Evolutionary conservation across 768 basidiomycete genomes (phyloP).

Genomic region (Naganishia onofrii): DNA sequence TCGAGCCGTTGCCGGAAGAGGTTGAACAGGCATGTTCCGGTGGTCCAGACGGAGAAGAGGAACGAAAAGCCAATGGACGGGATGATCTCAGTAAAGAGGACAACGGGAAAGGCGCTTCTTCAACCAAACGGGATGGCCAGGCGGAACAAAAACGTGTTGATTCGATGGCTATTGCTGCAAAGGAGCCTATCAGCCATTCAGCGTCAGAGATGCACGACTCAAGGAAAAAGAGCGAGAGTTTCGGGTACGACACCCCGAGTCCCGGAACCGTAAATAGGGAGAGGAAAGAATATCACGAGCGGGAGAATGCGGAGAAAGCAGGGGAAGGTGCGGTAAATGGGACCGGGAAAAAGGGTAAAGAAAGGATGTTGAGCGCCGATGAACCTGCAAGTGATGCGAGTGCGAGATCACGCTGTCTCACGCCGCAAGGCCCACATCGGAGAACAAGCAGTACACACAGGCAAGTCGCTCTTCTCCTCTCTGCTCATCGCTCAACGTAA

Average conservation of each 20-base stretch:
- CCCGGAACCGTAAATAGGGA: too few species aligned
- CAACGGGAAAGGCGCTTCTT: not conserved
- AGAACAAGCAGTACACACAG: constrained; percentile 32
- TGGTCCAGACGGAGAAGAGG: not conserved
- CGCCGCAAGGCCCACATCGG: constrained; percentile 8
- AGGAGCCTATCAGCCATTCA: constrained; percentile 1
- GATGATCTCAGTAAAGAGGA: too few species aligned
- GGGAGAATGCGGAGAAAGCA: not conserved
- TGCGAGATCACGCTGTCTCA: not conserved
- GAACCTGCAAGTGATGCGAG: constrained; percentile 1
- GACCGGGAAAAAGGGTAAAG: not conserved
- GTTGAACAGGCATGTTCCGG: not conserved
- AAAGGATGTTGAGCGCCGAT: constrained; percentile 7
- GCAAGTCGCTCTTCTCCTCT: not conserved
- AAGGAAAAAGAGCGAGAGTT: constrained; percentile 3
- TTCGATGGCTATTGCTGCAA: not conserved
- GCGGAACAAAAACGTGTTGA: constrained; percentile 7
- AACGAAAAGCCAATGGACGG: not conserved
- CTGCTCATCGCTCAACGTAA: too few species aligned
- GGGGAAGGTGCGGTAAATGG: too few species aligned
- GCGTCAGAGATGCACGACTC: not conserved
- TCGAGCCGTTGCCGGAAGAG: constrained; percentile 2
- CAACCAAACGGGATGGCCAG: not conserved
- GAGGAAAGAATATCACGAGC: not conserved
- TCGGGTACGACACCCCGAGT: not conserved